A percentile compares a stretch with the other conserved stretches of the same genome.
Evolutionary conservation across 257 asterid species (phyloP).

Genomic region (Solanum microdontum): DNA sequence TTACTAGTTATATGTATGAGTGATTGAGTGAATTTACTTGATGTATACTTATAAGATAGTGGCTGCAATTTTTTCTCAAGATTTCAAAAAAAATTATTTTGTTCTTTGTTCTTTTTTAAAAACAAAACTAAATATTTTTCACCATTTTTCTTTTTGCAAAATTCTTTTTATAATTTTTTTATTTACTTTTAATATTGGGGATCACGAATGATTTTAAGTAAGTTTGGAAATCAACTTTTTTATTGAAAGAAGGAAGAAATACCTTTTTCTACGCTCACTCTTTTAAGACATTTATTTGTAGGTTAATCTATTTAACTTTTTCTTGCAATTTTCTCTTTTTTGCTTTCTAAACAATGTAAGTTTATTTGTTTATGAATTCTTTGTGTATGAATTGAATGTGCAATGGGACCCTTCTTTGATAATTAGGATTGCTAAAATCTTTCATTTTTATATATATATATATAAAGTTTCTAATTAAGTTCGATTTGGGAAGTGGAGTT

Average conservation of each 20-base stretch:
- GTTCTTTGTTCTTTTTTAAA: too few relatives aligned
- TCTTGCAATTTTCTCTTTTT: neutral
- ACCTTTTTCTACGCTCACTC: neutral
- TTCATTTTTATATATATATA: too few relatives aligned
- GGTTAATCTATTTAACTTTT: neutral
- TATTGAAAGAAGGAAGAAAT: neutral
- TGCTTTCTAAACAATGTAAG: neutral
- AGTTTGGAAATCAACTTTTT: neutral
- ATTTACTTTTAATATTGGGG: neutral
- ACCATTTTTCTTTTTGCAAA: neutral
- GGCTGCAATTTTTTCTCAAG: too few relatives aligned
- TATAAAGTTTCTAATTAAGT: neutral
- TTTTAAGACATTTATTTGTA: too few relatives aligned
- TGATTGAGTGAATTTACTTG: too few relatives aligned
- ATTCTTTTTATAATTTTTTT: neutral
- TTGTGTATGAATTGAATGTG: too few relatives aligned
- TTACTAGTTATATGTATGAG: neutral
- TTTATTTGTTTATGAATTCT: neutral
- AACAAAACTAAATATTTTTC: too few relatives aligned
- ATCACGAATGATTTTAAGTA: too few relatives aligned
- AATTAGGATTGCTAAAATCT: neutral
- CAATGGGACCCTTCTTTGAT: neutral
- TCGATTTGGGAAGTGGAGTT: neutral
- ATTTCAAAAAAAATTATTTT: neutral
- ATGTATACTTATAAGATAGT: neutral